These are phyloP conservation scores for Ganoderma lingzhi DNA, from an alignment of 1,284 basidiomycete genomes.

Conservation along the genomic window DNA sequence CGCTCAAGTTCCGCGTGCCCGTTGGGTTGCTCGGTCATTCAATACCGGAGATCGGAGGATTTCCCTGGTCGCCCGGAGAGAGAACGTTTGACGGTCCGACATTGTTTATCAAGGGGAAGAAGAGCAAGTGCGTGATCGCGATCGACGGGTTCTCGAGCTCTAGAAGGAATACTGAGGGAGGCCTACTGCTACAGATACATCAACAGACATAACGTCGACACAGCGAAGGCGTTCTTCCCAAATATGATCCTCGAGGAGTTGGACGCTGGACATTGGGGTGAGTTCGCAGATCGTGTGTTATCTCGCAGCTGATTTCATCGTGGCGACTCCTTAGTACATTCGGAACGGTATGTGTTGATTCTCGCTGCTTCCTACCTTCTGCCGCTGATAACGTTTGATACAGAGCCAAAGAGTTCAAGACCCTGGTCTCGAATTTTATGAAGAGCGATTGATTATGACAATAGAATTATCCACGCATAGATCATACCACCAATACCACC, in stretches of 20 bases:
- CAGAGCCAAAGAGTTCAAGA: slow-evolving; percentile 58
- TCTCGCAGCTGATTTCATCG: slow-evolving; percentile 8
- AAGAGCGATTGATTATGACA: slow-evolving; percentile 25
- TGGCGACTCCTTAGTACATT: slow-evolving; percentile 53
- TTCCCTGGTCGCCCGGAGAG: slow-evolving; percentile 73
- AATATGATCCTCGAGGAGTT: slow-evolving; percentile 60
- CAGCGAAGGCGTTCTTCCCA: slow-evolving; percentile 75
- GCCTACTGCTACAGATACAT: slow-evolving; percentile 60
- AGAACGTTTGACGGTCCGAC: slow-evolving; percentile 67
- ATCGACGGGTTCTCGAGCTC: not conserved
- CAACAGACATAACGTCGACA: slow-evolving; percentile 68
- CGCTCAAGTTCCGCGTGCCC: slow-evolving; percentile 76
- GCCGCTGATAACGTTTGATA: not conserved
- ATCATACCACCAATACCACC: slow-evolving; percentile 12
- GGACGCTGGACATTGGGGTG: slow-evolving; percentile 78
- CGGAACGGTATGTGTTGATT: slow-evolving; percentile 55
- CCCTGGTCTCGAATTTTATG: slow-evolving; percentile 52
- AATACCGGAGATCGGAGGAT: slow-evolving; percentile 75
- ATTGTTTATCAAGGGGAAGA: slow-evolving; percentile 82
- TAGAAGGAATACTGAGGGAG: not conserved
- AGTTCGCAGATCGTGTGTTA: slow-evolving; percentile 41
- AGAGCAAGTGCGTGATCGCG: slow-evolving; percentile 63
- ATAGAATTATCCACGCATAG: slow-evolving; percentile 9
- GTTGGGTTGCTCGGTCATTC: slow-evolving; percentile 68
- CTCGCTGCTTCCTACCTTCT: not conserved